Evolutionary conservation across 75 land plant genomes (phyloP), one percentile per base, ranked within the genome.

Genomic region (Cunninghamia lanceolata): DNA sequence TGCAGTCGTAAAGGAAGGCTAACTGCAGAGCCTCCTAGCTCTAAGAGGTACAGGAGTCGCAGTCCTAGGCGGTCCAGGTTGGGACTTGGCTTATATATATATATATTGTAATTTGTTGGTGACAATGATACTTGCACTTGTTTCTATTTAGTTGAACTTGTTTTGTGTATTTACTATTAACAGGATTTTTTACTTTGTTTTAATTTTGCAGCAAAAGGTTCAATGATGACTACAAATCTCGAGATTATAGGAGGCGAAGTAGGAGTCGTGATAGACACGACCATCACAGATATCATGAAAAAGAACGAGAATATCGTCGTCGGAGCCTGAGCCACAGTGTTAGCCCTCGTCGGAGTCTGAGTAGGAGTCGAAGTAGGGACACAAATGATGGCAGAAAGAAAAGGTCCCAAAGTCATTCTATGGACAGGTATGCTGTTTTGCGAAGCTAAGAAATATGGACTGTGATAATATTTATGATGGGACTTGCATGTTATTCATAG

Each of bases 1-100:
- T 45, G 9, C 82, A 80, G 82, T n/a, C 46, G 46, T 2, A 80
- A 80, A 45, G 82, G 82, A 80, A 80, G 82, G 82, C 82, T 80
- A 80, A 80, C 82, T 28, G 45, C 50, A 45, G 82, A 80, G 4
- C 82, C 82, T 45, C 34, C 50, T 45, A 45, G 34, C 82, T 80
- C 82, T 45, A 80, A 30, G 32, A 80, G 82, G 42, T 28, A 80
- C 13, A 80, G 16, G 34, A 80, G 82, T 80, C 82, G 82, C 50
- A 80, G 82, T 80, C 82, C 82, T 11, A 50, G 11, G n/a, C 82
- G 82, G 45, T 43, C 82, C 46, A 80, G 82, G 82, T 80, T 28
- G 32, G 82, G 82, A 45, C 50, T 80, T 25, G 40, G 50, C 52
- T 43, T 28, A n/a, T 11, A 19, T 47, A 43, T 28, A n/a, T 11